phyloP scores from a whole-genome alignment of 805 yeast species.

The Wickerhamomyces chambardii region DNA sequence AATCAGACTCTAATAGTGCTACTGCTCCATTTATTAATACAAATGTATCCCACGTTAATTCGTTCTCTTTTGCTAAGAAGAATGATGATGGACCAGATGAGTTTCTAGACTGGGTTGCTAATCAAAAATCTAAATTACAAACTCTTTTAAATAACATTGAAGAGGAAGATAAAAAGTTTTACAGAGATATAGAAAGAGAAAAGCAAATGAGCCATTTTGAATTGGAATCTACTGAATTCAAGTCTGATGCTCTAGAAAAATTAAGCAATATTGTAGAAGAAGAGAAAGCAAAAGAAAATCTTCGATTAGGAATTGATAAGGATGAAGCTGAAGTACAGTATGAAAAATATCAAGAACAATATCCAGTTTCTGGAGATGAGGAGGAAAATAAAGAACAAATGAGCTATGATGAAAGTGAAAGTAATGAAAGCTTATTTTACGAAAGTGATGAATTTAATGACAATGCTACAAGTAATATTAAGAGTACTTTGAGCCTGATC shows the following conservation, averaged over 20 bases:
- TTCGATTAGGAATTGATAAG: slow-evolving; percentile 10
- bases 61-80: too few species aligned
- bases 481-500: too few species aligned
- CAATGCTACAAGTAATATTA: too few species aligned
- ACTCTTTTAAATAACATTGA: slow-evolving; percentile 20
- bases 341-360: slow-evolving; percentile 2
- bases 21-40: too few species aligned
- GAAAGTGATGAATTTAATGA: too few species aligned
- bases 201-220: slow-evolving; percentile 12
- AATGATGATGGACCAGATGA: slow-evolving; percentile 8
- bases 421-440: too few species aligned
- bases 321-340: slow-evolving; percentile 14
- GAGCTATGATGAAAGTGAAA: too few species aligned
- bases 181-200: slow-evolving; percentile 25
- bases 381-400: slow-evolving; percentile 1
- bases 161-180: slow-evolving; percentile 26
- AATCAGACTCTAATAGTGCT: too few species aligned
- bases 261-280: slow-evolving; percentile 8
- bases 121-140: slow-evolving; percentile 23
- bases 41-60: too few species aligned
- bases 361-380: too few species aligned
- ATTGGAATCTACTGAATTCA: slow-evolving; percentile 3
- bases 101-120: slow-evolving; percentile 24
- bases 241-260: slow-evolving; percentile 16
- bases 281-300: neutral